Evolutionary conservation across 768 basidiomycete genomes (phyloP).

Genomic region (Polyporus arcularius): DNA sequence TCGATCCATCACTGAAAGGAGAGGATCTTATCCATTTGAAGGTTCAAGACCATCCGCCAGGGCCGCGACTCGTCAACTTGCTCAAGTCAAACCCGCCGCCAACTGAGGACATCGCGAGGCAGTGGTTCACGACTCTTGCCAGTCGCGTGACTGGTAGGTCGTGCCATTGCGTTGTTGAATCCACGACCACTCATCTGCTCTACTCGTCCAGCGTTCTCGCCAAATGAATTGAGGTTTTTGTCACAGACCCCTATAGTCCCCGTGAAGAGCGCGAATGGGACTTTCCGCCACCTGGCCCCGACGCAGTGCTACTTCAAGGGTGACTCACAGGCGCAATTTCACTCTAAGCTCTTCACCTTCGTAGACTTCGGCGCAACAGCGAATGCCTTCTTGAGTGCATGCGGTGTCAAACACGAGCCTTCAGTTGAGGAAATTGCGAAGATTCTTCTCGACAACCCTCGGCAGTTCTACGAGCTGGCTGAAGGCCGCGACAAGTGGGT

Average conservation of each 20-base stretch:
- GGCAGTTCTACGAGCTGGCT: conserved; percentile 68
- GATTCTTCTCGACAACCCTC: conserved; percentile 68
- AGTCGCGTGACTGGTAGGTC: conserved; percentile 58
- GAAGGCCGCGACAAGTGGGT: conserved; percentile 69
- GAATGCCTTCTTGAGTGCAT: conserved; percentile 82
- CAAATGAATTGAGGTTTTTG: conserved; percentile 55
- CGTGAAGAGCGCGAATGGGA: conserved; percentile 32
- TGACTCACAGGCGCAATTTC: conserved; percentile 55
- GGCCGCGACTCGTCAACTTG: conserved; percentile 55
- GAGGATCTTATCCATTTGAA: conserved; percentile 66
- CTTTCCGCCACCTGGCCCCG: conserved; percentile 53
- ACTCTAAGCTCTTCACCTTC: conserved; percentile 83
- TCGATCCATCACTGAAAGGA: conserved; percentile 52
- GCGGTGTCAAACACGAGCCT: conserved; percentile 87
- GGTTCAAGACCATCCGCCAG: conserved; percentile 68
- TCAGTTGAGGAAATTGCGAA: conserved; percentile 80
- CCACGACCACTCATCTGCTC: not conserved
- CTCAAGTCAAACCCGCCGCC: conserved; percentile 63
- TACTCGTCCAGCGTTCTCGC: conserved; percentile 53
- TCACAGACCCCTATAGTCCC: conserved; percentile 71
- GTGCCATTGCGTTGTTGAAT: not conserved
- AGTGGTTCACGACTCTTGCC: conserved; percentile 71
- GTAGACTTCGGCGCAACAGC: conserved; percentile 84
- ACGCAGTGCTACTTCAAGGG: conserved; percentile 70
- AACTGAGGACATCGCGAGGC: conserved; percentile 51